Base-by-base conservation (phyloP, 768 basidiomycete species). In the Psilocybe cyanescens region DNA sequence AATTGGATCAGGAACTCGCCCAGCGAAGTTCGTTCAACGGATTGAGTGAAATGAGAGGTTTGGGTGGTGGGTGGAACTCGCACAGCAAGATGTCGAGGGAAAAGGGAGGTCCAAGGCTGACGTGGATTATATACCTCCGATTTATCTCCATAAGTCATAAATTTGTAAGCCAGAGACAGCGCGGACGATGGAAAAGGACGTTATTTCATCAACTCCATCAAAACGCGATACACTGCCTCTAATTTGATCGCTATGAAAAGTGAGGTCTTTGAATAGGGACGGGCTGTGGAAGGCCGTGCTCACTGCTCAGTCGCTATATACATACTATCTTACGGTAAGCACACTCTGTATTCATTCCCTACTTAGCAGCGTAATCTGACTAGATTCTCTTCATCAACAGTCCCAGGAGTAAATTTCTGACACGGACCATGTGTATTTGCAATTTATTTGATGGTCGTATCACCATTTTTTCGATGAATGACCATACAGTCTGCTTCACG, bases 21-120 rank as follows among this genome's bases (percentile, higher is more conserved):
- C 66, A 64, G 66, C 66, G 66, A 67, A 56, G 57, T 62, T 65
- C 63, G 39, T 58, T 55, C 12, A 14, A 48, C 45, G 44, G 39
- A 30, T 45, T 56, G 29, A 31, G 19, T 45, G 53, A 14, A 55
- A 16, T 41, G 51, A 41, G 50, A 11, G 59, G 44, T 62, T 61
- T 45, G 58, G 49, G 56, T 28, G 46, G 59, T 45, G 28, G 50
- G 41, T 51, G 60, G 59, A 44, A 65, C 66, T 64, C 60, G 66
- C 66, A 49, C 66, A 67, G 66, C 66, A 65, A 67, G 66, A 56
- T 53, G 59, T 50, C 57, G 29, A 50, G 49, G 48, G 48, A 52
- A 63, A 48, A 37, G 35, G 28, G 37, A 37, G 62, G 48, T 41
- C 24, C 48, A 17, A 53, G 31, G 57, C 17, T 5, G 49, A 46